Percentiles rank a stretch among this genome's conserved stretches.
phyloP scores from a whole-genome alignment of 345 rosid genomes.

The Melastoma malabathricum region DNA sequence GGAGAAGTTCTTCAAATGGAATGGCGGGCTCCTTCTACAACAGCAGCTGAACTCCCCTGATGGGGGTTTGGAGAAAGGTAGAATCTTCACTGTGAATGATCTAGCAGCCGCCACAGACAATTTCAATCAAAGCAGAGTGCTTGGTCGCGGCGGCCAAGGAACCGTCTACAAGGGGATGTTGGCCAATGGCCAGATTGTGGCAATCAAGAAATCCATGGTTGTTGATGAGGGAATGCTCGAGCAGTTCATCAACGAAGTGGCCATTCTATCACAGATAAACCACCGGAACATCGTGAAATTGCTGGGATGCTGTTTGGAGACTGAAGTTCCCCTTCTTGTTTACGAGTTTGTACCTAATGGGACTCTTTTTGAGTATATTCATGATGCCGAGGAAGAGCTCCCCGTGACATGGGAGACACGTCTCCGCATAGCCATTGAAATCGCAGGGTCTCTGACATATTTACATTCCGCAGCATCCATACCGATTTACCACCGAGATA shows the following conservation, averaged over 20 bases:
- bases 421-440: constrained; percentile 3
- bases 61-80: not conserved
- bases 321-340: not conserved
- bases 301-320: constrained; percentile 7
- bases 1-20: constrained; percentile 8
- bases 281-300: constrained; percentile 8
- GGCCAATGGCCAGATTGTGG: constrained; percentile 2
- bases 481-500: constrained; percentile 6
- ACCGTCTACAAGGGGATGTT: constrained; percentile 7
- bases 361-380: constrained; percentile 6
- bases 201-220: constrained; percentile 5
- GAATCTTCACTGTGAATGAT: not conserved
- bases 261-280: not conserved
- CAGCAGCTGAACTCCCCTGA: not conserved
- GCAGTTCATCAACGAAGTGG: constrained; percentile 6
- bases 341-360: constrained; percentile 9
- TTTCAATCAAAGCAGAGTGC: constrained; percentile 6
- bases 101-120: constrained; percentile 3
- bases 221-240: constrained; percentile 1
- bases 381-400: not conserved
- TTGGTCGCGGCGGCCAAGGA: constrained; percentile 9
- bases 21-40: constrained; percentile 5
- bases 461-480: constrained; percentile 6
- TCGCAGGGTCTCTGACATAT: constrained; percentile 5
- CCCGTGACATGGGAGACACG: constrained; percentile 9